Evolutionary conservation across 2,329 filamentous ascomycete species (phyloP), one percentile per base, ranked within the genome.

Genomic region (Ploettnerulaceae sp.): DNA sequence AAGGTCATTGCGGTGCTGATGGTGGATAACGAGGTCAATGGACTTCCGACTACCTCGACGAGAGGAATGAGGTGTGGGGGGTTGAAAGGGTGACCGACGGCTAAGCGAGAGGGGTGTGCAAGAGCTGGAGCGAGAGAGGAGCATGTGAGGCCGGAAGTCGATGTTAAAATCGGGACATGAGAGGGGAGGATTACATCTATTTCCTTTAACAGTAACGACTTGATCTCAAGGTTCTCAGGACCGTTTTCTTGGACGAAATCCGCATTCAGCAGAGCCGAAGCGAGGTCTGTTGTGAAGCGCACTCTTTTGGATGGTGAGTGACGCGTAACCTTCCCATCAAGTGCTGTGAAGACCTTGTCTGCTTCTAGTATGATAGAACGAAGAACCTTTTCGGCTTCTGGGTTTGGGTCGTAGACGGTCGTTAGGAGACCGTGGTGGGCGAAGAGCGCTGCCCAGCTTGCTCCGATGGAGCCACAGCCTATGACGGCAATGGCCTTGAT

Each of bases 41-140:
- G 37, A 2, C 67, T 64, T 7, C 65, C 66, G 1, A 72, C 70
- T 0, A 73, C 66, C 54, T 74, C 71, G 15, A 73, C 69, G 11
- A 73, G 61, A 1, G 70, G 70, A 15, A 73, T 69, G 14, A 74
- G 58, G 50, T 73, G 71, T 5, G 70, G 71, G 7, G 71, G 71
- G 51, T 74, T 73, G 61, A 72, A 73, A 0, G 71, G 70, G 52
- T 73, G 71, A 3, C 69, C 70, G 20, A 73, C 64, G 1, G 71
- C 54, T 25, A 69, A 61, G n/a, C 68, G 62, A 20, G 31, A 34
- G 7, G 31, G 31, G 7, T 34, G 31, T 34, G 18, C 15, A 3
- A 34, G 15, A 3, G 31, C 4, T 7, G 15, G 31, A 9, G 17
- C 9, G 31, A 34, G 31, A 11, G 31, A 34, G 31, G 31, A 34